phyloP scores from a whole-genome alignment of 2,329 filamentous ascomycete genomes.

The Malbranchea cinnamomea region DNA sequence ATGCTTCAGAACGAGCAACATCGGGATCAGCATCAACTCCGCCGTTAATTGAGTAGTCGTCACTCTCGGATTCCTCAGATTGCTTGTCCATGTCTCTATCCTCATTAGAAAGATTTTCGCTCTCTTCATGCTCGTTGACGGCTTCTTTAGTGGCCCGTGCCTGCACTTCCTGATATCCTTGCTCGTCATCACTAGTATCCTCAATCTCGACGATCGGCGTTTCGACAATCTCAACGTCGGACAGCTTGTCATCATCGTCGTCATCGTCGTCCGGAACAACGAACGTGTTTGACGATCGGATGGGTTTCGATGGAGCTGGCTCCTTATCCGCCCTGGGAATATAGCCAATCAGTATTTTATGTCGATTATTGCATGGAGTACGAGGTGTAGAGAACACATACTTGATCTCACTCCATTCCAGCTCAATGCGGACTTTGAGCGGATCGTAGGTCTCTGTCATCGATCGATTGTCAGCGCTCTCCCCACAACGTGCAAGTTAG shows the following conservation, averaged over 20 bases:
- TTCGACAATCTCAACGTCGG: not conserved
- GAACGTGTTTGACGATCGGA: slow-evolving; percentile 20
- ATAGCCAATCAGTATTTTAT: too few relatives aligned
- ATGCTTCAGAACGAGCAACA: too few relatives aligned
- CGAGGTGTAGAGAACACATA: not conserved
- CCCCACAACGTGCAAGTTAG: not conserved
- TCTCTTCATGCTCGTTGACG: not conserved
- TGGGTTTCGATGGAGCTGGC: not conserved
- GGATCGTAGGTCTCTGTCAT: slow-evolving; percentile 19
- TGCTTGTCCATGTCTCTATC: too few relatives aligned
- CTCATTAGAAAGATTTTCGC: too few relatives aligned
- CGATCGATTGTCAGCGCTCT: slow-evolving; percentile 1
- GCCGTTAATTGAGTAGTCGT: too few relatives aligned
- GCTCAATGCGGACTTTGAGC: slow-evolving; percentile 17
- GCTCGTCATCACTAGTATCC: not conserved
- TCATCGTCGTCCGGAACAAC: slow-evolving; percentile 24
- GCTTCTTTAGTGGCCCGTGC: not conserved
- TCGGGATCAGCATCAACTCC: too few relatives aligned
- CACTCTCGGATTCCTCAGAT: too few relatives aligned
- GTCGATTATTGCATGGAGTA: too few relatives aligned
- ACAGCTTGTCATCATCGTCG: slow-evolving; percentile 3
- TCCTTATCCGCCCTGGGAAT: slow-evolving; percentile 7
- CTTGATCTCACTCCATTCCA: slow-evolving; percentile 21
- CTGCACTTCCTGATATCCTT: too few relatives aligned
- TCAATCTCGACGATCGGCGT: not conserved